Conservation (phyloP, 192 early-diverging fungal species). For the Podila horticola region DNA sequence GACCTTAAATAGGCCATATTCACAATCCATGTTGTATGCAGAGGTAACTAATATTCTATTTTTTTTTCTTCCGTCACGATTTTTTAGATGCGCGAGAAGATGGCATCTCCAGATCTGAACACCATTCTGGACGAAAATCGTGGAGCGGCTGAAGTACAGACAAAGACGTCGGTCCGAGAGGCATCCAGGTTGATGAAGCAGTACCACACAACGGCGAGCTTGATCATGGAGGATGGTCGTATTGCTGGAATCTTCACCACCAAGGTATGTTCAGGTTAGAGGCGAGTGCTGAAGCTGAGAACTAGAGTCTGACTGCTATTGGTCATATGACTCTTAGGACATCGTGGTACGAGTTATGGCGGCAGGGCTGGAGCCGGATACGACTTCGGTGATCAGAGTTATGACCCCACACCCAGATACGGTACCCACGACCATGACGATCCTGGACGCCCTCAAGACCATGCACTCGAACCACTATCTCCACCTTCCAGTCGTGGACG, state of each 20-base stretch:
- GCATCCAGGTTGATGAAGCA: conserved; percentile 75
- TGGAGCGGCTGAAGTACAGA: conserved; percentile 63
- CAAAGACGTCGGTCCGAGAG: conserved; percentile 69
- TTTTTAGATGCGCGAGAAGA: conserved; percentile 71
- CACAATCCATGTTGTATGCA: too few species aligned
- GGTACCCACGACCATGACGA: conserved; percentile 64
- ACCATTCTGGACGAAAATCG: conserved; percentile 72
- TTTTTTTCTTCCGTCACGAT: neutral
- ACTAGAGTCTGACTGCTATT: too few species aligned
- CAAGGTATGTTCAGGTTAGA: conserved; percentile 12
- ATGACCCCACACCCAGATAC: conserved; percentile 90
- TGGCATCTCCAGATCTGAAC: conserved; percentile 88
- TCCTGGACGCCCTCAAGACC: conserved; percentile 78
- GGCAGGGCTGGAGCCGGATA: conserved; percentile 80
- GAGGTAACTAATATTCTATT: neutral
- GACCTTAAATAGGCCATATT: neutral
- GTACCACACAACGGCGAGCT: conserved; percentile 71
- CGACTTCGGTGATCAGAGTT: conserved; percentile 92
- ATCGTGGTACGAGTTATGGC: conserved; percentile 84
- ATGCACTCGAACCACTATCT: conserved; percentile 84
- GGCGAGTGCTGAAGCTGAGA: too few species aligned
- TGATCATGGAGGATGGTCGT: conserved; percentile 70
- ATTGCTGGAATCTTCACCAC: conserved; percentile 79
- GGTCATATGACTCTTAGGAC: conserved; percentile 44
- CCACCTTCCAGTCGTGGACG: conserved; percentile 78